These are phyloP conservation scores for Gyrodon lividus DNA, from an alignment of 768 basidiomycete species.

Conservation along the genomic window DNA sequence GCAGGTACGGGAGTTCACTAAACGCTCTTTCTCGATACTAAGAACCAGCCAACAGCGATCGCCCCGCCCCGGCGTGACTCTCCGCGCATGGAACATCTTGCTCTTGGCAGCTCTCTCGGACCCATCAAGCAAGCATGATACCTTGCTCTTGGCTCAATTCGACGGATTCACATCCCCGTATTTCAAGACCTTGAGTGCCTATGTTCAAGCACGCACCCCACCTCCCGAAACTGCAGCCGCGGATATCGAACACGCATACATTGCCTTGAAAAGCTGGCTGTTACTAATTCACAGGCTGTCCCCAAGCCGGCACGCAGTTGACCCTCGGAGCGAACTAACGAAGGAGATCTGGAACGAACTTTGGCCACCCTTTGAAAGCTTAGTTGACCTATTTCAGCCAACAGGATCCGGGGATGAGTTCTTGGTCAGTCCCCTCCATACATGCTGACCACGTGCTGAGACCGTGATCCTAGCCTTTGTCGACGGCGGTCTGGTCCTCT, in stretches of 20 bases:
- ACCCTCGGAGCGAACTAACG: conserved; percentile 23
- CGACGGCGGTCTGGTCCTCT: conserved; percentile 55
- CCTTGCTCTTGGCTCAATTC: conserved; percentile 50
- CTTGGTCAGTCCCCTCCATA: background rate
- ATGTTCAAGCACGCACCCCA: conserved; percentile 36
- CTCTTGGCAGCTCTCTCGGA: conserved; percentile 52
- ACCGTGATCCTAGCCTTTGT: conserved; percentile 43
- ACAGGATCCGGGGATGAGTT: conserved; percentile 41
- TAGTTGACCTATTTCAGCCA: conserved; percentile 48
- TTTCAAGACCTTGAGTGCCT: conserved; percentile 43
- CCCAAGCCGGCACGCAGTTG: conserved; percentile 24
- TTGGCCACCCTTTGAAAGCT: conserved; percentile 66
- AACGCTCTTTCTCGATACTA: background rate
- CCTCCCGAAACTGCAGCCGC: conserved; percentile 45
- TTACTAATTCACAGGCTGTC: conserved; percentile 45
- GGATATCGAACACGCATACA: conserved; percentile 68
- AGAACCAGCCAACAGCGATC: conserved; percentile 30
- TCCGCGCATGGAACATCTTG: conserved; percentile 69
- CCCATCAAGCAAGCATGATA: conserved; percentile 23
- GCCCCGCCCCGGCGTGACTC: conserved; percentile 33
- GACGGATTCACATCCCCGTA: conserved; percentile 48
- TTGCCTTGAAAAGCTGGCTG: conserved; percentile 71
- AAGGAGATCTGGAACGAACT: conserved; percentile 70
- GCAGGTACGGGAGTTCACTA: conserved; percentile 33
- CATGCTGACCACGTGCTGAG: background rate